Conservation (phyloP, 2,329 filamentous ascomycete species). For the Aspergillus hortae region DNA sequence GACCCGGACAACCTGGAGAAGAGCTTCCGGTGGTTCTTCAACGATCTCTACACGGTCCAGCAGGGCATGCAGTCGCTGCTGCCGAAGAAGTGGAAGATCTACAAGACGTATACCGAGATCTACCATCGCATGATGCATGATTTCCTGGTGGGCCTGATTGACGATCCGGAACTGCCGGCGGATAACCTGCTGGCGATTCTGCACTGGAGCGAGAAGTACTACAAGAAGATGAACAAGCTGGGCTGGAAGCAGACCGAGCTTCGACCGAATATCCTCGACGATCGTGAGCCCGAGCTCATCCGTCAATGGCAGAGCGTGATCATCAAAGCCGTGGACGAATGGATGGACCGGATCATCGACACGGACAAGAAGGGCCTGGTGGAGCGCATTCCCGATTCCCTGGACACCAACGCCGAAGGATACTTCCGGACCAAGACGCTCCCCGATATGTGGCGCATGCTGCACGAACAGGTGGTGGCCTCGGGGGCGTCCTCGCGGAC, state of each 20-base stretch:
- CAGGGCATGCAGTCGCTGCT: conserved; percentile 87
- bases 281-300: conserved; percentile 83
- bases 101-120: conserved; percentile 81
- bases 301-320: conserved; percentile 93
- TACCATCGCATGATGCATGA: conserved; percentile 97
- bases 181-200: conserved; percentile 88
- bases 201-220: conserved; percentile 94
- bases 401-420: conserved; percentile 84
- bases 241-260: conserved; percentile 76
- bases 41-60: conserved; percentile 92
- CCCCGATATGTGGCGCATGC: conserved; percentile 95
- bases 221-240: conserved; percentile 89
- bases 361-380: conserved; percentile 79
- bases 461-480: conserved; percentile 85
- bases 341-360: conserved; percentile 89
- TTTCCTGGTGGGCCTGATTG: conserved; percentile 76
- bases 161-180: conserved; percentile 79
- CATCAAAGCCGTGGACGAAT: conserved; percentile 91
- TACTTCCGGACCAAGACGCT: conserved; percentile 90
- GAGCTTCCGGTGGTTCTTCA: conserved; percentile 93
- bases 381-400: conserved; percentile 71
- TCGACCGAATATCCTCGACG: conserved; percentile 81
- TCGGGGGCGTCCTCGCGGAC: conserved; percentile 79
- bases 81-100: conserved; percentile 96
- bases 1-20: conserved; percentile 83